phyloP scores from a whole-genome alignment of 2,329 filamentous ascomycete genomes.

The Colletotrichum siamense region DNA sequence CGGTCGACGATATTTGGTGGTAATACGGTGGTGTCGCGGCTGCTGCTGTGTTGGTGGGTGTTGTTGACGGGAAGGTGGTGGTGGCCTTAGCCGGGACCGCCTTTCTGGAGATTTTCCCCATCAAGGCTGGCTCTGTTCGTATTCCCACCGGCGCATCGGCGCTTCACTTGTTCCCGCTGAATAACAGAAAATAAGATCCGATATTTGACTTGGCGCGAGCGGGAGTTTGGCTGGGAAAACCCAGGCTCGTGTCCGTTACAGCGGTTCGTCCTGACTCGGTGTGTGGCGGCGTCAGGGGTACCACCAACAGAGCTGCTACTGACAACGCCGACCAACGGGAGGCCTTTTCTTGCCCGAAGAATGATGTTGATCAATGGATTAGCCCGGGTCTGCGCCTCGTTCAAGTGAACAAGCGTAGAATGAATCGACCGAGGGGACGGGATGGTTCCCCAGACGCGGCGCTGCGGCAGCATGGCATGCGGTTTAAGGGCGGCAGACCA shows the following conservation, averaged over 20 bases:
- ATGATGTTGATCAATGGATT: background rate
- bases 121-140: background rate
- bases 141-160: background rate
- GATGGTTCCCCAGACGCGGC: background rate
- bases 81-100: background rate
- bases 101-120: background rate
- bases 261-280: background rate
- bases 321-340: background rate
- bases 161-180: background rate
- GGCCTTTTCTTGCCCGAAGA: background rate
- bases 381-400: background rate
- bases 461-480: background rate
- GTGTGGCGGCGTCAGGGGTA: background rate
- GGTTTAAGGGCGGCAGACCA: background rate
- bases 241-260: background rate
- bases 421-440: background rate
- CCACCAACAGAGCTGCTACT: background rate
- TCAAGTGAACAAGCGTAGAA: background rate
- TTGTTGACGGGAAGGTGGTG: background rate
- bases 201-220: background rate
- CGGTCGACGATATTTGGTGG: background rate
- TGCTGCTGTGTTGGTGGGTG: background rate
- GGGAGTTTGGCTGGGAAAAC: background rate
- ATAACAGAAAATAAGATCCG: background rate
- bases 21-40: background rate